Conservation (phyloP, 352 stramenopile species). For the Phytophthora vignae region DNA sequence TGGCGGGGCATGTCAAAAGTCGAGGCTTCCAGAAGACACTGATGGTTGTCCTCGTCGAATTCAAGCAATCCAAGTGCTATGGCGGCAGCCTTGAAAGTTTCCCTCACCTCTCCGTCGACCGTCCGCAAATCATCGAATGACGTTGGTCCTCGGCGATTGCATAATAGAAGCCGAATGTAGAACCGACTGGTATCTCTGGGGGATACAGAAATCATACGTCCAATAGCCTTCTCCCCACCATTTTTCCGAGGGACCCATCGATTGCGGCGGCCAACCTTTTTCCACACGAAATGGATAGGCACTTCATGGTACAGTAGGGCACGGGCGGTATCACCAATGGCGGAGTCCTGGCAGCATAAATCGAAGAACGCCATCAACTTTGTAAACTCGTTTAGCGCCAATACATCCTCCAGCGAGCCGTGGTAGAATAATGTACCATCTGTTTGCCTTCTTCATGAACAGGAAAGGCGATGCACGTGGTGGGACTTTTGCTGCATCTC, state of each 20-base stretch:
- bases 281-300: conserved; percentile 9
- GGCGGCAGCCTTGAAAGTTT: neutral
- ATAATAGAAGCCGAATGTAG: conserved; percentile 6
- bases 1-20: conserved; percentile 10
- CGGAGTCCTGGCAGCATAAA: neutral
- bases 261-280: neutral
- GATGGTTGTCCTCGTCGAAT: conserved; percentile 10
- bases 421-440: neutral
- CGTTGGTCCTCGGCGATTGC: neutral
- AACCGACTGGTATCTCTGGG: conserved; percentile 4
- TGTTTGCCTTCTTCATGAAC: neutral
- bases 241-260: neutral
- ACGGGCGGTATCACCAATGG: neutral
- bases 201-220: conserved; percentile 10
- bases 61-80: conserved; percentile 1
- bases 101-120: neutral
- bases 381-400: neutral
- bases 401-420: neutral
- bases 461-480: neutral
- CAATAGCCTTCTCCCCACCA: conserved; percentile 3
- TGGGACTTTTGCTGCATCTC: conserved; percentile 3
- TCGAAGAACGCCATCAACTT: conserved; percentile 1
- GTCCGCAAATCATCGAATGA: conserved; percentile 8
- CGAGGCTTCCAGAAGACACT: neutral
- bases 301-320: conserved; percentile 11